These are phyloP conservation scores for Vanrija humicola DNA, from an alignment of 1,284 basidiomycete species.

Conservation along the genomic window DNA sequence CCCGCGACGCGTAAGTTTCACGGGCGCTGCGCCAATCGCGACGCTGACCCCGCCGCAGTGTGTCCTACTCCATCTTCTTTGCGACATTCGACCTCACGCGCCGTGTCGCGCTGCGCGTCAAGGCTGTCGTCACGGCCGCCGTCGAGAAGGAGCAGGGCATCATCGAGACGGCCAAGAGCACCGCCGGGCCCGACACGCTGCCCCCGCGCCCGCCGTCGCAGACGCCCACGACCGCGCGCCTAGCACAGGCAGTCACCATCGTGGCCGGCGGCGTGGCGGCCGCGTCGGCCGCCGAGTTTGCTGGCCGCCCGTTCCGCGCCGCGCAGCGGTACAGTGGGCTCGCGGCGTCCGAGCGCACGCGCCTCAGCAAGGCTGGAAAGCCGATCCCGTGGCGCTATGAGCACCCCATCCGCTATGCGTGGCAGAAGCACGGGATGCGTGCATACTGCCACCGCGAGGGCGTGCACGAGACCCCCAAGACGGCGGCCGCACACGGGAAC, in stretches of 20 bases:
- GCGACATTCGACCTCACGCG: slow-evolving; percentile 47
- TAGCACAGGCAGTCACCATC: slow-evolving; percentile 45
- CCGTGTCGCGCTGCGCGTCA: slow-evolving; percentile 41
- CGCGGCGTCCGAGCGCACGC: slow-evolving; percentile 6
- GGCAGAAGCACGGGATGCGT: slow-evolving; percentile 22
- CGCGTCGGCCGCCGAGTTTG: slow-evolving; percentile 37
- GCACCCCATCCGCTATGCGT: slow-evolving; percentile 10
- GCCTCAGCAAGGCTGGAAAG: slow-evolving; percentile 1
- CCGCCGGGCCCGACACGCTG: neutral
- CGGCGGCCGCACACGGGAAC: neutral
- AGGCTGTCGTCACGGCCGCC: slow-evolving; percentile 26
- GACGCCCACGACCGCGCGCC: slow-evolving; percentile 36
- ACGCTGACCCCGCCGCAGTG: slow-evolving; percentile 14
- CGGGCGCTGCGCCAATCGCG: no score
- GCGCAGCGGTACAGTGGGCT: neutral
- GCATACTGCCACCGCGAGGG: slow-evolving; percentile 30
- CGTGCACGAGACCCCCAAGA: neutral
- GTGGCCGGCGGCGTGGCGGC: slow-evolving; percentile 44
- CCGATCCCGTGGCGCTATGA: neutral
- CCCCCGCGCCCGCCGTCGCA: slow-evolving; percentile 9
- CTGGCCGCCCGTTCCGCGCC: slow-evolving; percentile 38
- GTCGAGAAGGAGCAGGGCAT: neutral
- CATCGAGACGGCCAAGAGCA: neutral
- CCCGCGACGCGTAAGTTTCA: slow-evolving; percentile 36
- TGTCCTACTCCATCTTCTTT: slow-evolving; percentile 47